Evolutionary conservation across 305 asterid species (phyloP).

Genomic region (Rubia tinctorum): DNA sequence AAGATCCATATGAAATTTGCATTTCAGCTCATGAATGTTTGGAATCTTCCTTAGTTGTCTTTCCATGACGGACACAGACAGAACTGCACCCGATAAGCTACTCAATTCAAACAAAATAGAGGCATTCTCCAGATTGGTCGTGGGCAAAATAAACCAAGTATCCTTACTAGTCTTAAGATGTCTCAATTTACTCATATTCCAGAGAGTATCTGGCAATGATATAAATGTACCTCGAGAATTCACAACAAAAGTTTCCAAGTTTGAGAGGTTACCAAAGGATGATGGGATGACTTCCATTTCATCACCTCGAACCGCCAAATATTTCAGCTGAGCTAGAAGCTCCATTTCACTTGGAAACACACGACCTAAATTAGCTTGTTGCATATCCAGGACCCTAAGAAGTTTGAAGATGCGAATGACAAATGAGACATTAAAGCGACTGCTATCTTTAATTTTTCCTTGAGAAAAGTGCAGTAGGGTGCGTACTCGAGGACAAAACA

Average conservation of each 20-base stretch:
- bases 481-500: conserved; percentile 3
- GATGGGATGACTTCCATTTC: conserved; percentile 3
- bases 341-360: neutral
- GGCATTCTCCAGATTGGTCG: neutral
- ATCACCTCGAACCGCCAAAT: conserved; percentile 1
- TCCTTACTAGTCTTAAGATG: neutral
- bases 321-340: neutral
- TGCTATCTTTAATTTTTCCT: neutral
- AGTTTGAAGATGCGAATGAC: conserved; percentile 2
- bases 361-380: neutral
- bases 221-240: neutral
- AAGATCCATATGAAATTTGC: neutral
- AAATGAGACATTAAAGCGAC: neutral
- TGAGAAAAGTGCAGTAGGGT: neutral
- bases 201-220: neutral
- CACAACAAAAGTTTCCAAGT: conserved; percentile 2
- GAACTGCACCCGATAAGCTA: neutral
- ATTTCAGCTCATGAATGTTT: conserved; percentile 3
- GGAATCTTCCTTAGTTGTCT: neutral
- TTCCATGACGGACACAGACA: neutral
- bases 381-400: neutral
- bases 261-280: conserved; percentile 1
- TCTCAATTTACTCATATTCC: conserved; percentile 3
- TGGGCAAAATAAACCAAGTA: conserved; percentile 1
- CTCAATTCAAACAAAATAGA: neutral